These are phyloP conservation scores for Botrytis porri DNA, from an alignment of 2,329 filamentous ascomycete genomes.

Conservation along the genomic window DNA sequence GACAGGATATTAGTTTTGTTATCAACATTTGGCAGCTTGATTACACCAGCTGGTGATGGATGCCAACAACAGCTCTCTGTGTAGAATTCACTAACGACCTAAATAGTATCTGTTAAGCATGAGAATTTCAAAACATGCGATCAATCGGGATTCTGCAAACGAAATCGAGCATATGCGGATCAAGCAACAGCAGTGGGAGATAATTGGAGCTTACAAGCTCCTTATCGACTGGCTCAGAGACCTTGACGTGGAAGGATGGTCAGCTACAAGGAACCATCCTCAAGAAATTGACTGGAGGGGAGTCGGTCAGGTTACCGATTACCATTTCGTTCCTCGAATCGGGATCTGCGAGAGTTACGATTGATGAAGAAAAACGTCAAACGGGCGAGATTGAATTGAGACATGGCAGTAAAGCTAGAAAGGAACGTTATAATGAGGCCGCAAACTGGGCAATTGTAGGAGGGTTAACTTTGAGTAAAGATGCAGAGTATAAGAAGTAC, in stretches of 20 bases:
- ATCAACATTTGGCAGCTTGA: slow-evolving; percentile 55
- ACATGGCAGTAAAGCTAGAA: slow-evolving; percentile 77
- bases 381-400: slow-evolving; percentile 87
- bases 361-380: slow-evolving; percentile 88
- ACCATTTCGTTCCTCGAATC: slow-evolving; percentile 87
- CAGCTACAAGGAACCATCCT: slow-evolving; percentile 76
- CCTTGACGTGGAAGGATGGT: slow-evolving; percentile 74
- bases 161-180: slow-evolving; percentile 89
- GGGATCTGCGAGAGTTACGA: slow-evolving; percentile 78
- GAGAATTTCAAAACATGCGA: slow-evolving; percentile 96
- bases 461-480: slow-evolving; percentile 68
- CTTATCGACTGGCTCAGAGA: slow-evolving; percentile 74
- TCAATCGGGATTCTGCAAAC: slow-evolving; percentile 95
- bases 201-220: slow-evolving; percentile 63
- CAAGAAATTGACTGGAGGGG: slow-evolving; percentile 68
- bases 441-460: slow-evolving; percentile 84
- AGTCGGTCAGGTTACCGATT: slow-evolving; percentile 75
- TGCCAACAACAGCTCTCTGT: neutral
- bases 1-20: slow-evolving; percentile 62
- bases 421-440: slow-evolving; percentile 92
- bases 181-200: slow-evolving; percentile 61
- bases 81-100: slow-evolving; percentile 19
- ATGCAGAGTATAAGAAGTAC: slow-evolving; percentile 65
- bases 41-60: slow-evolving; percentile 63
- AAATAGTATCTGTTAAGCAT: slow-evolving; percentile 78